Evolutionary conservation across 1,284 basidiomycete species (phyloP), one percentile per base, ranked within the genome.

Genomic region (Pascua sp.): DNA sequence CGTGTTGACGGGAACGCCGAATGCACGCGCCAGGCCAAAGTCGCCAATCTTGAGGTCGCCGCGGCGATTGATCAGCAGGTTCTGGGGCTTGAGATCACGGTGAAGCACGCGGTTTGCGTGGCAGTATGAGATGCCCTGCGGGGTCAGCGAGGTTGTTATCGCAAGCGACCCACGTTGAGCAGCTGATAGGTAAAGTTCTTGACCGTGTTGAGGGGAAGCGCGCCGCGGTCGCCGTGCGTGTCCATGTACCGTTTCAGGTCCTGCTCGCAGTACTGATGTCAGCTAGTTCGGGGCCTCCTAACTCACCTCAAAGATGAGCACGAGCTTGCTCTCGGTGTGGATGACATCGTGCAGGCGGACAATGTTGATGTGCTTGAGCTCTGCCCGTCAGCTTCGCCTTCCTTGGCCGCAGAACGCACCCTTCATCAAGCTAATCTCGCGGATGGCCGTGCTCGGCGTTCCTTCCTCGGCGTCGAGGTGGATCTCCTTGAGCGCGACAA

Each of bases 171-270:
- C 37, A 75, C 73, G 49, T 71, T 71, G 37, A 74, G 61, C 17
- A 77, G 62, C 59, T 76, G 75, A 61, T 69, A 70, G 40, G 71
- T 75, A 56, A 75, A 76, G 82, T 72, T 73, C 86, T 94, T 92
- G 72, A 89, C 88, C 51, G 95, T 90, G 50, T 88, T 88, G 15
- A 82, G 77, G 13, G 82, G 81, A 62, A 84, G 70, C 42, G 83
- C 83, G 37, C 86, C 86, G 57, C 86, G 81, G 59, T 82, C 83
- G 67, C 90, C 91, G 57, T 85, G 84, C 47, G 84, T 86, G 76
- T 98, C 95, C 85, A 98, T 97, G 79, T 94, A 98, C 48, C 89
- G 85, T 77, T 98, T 98, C 67, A 98, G 79, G 78, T 98, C 95
- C 64, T 76, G 74, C 49, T 78, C 76, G 53, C 73, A 75, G 62